A percentile compares a stretch with the other conserved stretches of the same genome.
phyloP scores from a whole-genome alignment of 2,329 filamentous ascomycete genomes.

The Hymenoscyphus fructigenus region DNA sequence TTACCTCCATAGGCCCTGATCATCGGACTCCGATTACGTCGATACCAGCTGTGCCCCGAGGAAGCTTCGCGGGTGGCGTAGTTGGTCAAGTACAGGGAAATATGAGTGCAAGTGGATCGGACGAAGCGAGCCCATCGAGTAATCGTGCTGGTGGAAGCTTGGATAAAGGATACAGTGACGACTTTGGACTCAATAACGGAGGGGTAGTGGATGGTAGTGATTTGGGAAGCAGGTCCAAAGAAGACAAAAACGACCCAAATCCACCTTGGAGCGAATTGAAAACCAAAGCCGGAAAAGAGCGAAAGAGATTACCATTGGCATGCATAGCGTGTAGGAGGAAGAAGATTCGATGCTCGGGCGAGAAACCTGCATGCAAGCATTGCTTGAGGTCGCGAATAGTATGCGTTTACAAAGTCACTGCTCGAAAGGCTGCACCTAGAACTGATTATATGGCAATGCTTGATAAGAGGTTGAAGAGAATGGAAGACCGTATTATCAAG shows the following conservation, averaged over 20 bases:
- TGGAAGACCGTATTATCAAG: constrained; percentile 98
- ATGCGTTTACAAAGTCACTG: constrained; percentile 96
- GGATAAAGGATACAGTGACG: constrained; percentile 43
- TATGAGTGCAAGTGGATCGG: constrained; percentile 33
- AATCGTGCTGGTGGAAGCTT: constrained; percentile 30
- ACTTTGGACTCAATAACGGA: constrained; percentile 54
- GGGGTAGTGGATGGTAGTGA: constrained; percentile 54
- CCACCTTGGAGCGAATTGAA: constrained; percentile 81
- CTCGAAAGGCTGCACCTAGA: constrained; percentile 86
- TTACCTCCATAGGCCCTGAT: constrained; percentile 25
- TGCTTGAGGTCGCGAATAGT: constrained; percentile 89
- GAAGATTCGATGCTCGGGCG: constrained; percentile 96
- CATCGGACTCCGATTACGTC: constrained; percentile 28
- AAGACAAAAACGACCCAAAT: constrained; percentile 57
- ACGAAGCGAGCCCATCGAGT: constrained; percentile 35
- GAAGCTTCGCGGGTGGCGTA: constrained; percentile 24
- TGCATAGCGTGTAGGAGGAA: constrained; percentile 96
- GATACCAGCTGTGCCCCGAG: constrained; percentile 24
- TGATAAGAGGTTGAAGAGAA: constrained; percentile 90
- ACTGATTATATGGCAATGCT: constrained; percentile 99
- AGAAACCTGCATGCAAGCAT: constrained; percentile 97
- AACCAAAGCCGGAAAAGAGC: constrained; percentile 91
- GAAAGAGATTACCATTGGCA: constrained; percentile 86
- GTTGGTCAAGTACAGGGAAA: constrained; percentile 28
- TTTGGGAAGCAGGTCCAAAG: constrained; percentile 51